Evolutionary conservation across 768 basidiomycete species (phyloP).

Genomic region (Holtermanniella nyarrowii): DNA sequence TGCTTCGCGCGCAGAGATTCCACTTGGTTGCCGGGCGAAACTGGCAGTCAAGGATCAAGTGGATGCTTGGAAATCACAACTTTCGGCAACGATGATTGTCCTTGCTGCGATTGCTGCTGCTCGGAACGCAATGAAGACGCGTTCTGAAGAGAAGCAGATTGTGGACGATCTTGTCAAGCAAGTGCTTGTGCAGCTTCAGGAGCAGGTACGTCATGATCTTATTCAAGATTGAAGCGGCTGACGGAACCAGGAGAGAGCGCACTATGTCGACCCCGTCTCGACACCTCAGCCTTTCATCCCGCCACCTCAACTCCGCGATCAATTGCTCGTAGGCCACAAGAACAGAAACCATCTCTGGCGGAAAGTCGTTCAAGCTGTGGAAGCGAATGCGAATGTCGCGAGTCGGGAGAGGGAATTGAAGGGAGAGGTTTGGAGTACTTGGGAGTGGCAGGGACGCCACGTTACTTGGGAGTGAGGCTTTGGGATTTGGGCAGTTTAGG

Average conservation of each 20-base stretch:
- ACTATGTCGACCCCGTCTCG: constrained; percentile 35
- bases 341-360: constrained; percentile 29
- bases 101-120: constrained; percentile 20
- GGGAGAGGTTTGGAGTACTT: constrained; percentile 37
- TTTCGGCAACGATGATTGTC: constrained; percentile 26
- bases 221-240: no score
- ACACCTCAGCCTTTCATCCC: constrained; percentile 35
- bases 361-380: constrained; percentile 25
- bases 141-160: constrained; percentile 28
- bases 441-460: constrained; percentile 36
- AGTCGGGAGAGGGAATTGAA: constrained; percentile 31
- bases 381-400: constrained; percentile 37
- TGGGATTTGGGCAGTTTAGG: background rate
- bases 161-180: constrained; percentile 38
- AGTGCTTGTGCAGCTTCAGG: constrained; percentile 33
- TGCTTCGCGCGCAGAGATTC: constrained; percentile 39
- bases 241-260: constrained; percentile 34
- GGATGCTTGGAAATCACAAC: constrained; percentile 34
- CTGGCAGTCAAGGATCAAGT: constrained; percentile 27
- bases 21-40: constrained; percentile 39
- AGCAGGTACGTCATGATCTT: constrained; percentile 34
- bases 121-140: constrained; percentile 15
- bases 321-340: constrained; percentile 27
- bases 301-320: constrained; percentile 37
- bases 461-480: constrained; percentile 12